These are phyloP conservation scores for Lenzites betulinus DNA, from an alignment of 768 basidiomycete genomes.

Conservation along the genomic window DNA sequence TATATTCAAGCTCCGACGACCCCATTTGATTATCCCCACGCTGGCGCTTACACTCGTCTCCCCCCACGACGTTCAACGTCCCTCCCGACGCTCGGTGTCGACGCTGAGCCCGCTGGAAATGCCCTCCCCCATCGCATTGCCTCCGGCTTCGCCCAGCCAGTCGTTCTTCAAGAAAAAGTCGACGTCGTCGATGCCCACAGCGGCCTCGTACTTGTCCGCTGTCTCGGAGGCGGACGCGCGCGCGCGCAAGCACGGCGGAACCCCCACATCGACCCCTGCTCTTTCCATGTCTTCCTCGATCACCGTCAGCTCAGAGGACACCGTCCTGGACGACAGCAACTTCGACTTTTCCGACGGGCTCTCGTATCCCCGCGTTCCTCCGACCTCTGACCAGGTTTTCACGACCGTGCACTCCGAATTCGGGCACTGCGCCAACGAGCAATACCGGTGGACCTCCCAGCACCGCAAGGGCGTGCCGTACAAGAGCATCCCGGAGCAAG, in stretches of 20 bases:
- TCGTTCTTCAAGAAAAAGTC: constrained; percentile 63
- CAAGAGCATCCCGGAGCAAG: constrained; percentile 63
- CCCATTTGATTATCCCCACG: background rate
- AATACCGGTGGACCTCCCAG: constrained; percentile 66
- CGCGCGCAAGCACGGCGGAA: constrained; percentile 48
- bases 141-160: constrained; percentile 48
- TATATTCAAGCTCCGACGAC: background rate
- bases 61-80: background rate
- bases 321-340: constrained; percentile 56
- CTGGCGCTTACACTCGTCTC: background rate
- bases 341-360: constrained; percentile 52
- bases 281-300: constrained; percentile 74
- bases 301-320: constrained; percentile 70
- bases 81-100: constrained; percentile 12
- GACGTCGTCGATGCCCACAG: constrained; percentile 46
- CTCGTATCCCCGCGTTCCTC: constrained; percentile 61
- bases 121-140: constrained; percentile 61
- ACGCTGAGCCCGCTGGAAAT: constrained; percentile 10
- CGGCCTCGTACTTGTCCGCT: constrained; percentile 61
- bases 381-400: constrained; percentile 80
- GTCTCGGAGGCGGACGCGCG: constrained; percentile 69
- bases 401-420: constrained; percentile 87
- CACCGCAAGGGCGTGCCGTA: constrained; percentile 55
- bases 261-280: constrained; percentile 68
- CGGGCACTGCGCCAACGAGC: constrained; percentile 83